Base-by-base conservation (phyloP, 2,329 filamentous ascomycete species). In the Alternaria arbusti region DNA sequence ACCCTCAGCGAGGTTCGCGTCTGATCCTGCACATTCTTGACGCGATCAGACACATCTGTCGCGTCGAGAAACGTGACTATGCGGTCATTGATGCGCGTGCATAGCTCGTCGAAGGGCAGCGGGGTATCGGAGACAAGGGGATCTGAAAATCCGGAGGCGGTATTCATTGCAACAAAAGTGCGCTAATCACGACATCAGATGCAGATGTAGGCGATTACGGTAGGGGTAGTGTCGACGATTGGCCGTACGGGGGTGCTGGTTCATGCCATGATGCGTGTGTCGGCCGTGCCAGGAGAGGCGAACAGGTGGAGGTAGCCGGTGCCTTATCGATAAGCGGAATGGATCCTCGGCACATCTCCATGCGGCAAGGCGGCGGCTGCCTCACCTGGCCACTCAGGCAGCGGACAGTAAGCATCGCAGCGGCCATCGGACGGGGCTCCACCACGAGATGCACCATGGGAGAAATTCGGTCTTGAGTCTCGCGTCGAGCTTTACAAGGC, bases 1-100 rank as follows among this genome's bases (percentile, higher is more conserved):
- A 97, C 89, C 22, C 81, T 85, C 74, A 97, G 85, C 23, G 93
- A 90, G 57, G 88, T 84, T 64, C 88, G 87, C 49, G 92, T 91
- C 83, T 96, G 94, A 61, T 83, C 81, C 81, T 97, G 94, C 26
- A 94, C 88, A 59, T 84, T 84, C 70, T 82, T 84, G 61, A 94
- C 81, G 47, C 87, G 79, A 57, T 87, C 82, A 20, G 86, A 85
- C 4, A 85, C 82, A 63, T 87, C 83, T 30, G 87, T 80, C 67
- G 89, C 85, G 50, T 83, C 83, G 58, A 96, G 84, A 74, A 97
- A 94, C 23, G 84, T 83, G 52, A 87, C 82, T 63, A 96, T 83
- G 78, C 87, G 87, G 65, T 80, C 80, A 70, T 88, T 85, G 66
- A 92, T 83, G 69, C 84, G 81, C 40, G 79, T 79, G 77, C 83